Percentiles rank a stretch among this genome's conserved stretches.
phyloP scores from a whole-genome alignment of 2,329 filamentous ascomycete species.

The Aspergillus carbonarius region DNA sequence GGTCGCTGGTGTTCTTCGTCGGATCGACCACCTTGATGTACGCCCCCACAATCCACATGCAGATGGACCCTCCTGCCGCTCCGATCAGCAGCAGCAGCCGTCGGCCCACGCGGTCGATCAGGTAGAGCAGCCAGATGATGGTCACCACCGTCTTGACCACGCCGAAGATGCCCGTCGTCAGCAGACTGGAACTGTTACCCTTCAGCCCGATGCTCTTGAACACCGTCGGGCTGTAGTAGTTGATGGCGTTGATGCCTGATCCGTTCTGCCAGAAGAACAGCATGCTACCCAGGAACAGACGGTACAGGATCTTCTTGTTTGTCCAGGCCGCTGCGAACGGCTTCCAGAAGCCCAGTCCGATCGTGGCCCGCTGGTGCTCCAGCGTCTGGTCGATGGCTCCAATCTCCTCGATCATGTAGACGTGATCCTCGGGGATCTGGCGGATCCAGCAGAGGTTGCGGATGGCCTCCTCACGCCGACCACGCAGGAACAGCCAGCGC shows the following conservation, averaged over 20 bases:
- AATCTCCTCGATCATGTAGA: slow-evolving; percentile 73
- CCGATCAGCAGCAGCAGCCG: slow-evolving; percentile 66
- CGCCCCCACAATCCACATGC: slow-evolving; percentile 39
- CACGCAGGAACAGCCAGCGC: slow-evolving; percentile 68
- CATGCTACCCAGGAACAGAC: slow-evolving; percentile 70
- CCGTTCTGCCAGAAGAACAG: slow-evolving; percentile 81
- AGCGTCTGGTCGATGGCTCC: slow-evolving; percentile 68
- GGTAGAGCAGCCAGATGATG: slow-evolving; percentile 66
- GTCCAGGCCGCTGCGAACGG: slow-evolving; percentile 61
- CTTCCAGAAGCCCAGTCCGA: slow-evolving; percentile 73
- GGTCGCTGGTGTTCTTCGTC: slow-evolving; percentile 18
- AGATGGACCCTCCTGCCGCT: slow-evolving; percentile 57
- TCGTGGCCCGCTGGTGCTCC: slow-evolving; percentile 60
- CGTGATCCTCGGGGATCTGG: slow-evolving; percentile 40
- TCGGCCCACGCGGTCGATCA: slow-evolving; percentile 65
- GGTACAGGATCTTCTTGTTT: slow-evolving; percentile 62
- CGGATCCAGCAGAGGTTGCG: slow-evolving; percentile 52
- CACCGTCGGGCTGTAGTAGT: slow-evolving; percentile 70
- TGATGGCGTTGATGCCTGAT: slow-evolving; percentile 73
- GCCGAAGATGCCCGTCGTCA: slow-evolving; percentile 74
- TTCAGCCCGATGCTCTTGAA: slow-evolving; percentile 65
- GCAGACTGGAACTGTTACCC: slow-evolving; percentile 58
- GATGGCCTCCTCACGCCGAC: slow-evolving; percentile 65
- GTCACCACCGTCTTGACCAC: slow-evolving; percentile 71
- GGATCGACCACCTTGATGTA: slow-evolving; percentile 39